Conservation (phyloP, 768 basidiomycete species). For the Leccinum ochraceum region DNA sequence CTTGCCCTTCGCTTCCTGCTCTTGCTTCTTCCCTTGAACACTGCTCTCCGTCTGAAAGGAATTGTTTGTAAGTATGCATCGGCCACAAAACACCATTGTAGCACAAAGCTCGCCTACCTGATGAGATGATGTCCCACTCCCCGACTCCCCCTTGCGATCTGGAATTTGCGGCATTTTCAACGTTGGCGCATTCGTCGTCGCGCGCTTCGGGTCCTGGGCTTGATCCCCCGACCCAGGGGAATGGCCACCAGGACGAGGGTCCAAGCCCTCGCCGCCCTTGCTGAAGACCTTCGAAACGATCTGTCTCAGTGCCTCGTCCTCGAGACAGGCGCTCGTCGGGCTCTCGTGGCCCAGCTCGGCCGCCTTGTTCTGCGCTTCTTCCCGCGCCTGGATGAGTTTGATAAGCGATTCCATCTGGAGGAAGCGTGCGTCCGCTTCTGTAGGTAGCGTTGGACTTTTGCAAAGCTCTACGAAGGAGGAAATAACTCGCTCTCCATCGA, state of each 20-base stretch:
- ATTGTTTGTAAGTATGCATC: conserved; percentile 4
- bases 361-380: conserved; percentile 43
- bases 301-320: conserved; percentile 29
- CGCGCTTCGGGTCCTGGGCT: conserved; percentile 12
- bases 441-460: conserved; percentile 50
- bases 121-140: neutral
- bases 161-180: conserved; percentile 17
- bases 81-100: neutral
- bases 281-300: conserved; percentile 38
- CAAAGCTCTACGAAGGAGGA: conserved; percentile 55
- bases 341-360: conserved; percentile 28
- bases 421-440: conserved; percentile 50
- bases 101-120: conserved; percentile 5
- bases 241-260: conserved; percentile 8
- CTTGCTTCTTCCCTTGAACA: neutral
- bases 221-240: conserved; percentile 23
- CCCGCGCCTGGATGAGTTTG: conserved; percentile 54
- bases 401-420: conserved; percentile 59
- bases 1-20: neutral
- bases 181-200: no score
- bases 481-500: conserved; percentile 52
- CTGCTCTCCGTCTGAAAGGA: neutral
- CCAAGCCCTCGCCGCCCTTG: conserved; percentile 21
- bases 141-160: neutral
- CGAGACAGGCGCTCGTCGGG: conserved; percentile 36